Percentiles rank a stretch among this genome's conserved stretches.
Conservation (phyloP, 352 stramenopile genomes). For the Phytophthora niederhauseri region DNA sequence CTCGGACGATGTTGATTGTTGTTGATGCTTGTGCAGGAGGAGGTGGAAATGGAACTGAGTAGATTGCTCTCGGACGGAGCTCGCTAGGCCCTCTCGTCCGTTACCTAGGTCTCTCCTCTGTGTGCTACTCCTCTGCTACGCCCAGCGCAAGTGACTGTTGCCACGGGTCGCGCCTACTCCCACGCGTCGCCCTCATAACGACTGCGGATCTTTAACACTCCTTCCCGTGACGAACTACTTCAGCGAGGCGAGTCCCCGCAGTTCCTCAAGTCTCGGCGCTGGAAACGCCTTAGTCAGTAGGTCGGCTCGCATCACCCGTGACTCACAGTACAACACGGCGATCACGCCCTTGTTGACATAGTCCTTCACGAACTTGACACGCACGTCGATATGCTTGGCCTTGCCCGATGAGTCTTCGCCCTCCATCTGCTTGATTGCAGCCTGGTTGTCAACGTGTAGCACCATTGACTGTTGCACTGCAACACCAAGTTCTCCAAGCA, state of each 20-base stretch:
- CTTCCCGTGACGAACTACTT: neutral
- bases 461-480: neutral
- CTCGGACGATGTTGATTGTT: neutral
- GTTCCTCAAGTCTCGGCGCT: neutral
- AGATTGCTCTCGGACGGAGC: neutral
- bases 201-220: neutral
- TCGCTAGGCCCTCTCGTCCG: neutral
- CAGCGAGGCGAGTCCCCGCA: neutral
- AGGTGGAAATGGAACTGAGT: slow-evolving; percentile 1
- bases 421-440: neutral
- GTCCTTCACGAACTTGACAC: slow-evolving; percentile 1
- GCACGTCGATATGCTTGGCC: neutral
- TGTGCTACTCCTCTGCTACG: neutral
- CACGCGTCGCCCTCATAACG: neutral
- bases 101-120: neutral
- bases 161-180: neutral
- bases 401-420: neutral
- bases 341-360: neutral
- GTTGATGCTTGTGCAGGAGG: neutral
- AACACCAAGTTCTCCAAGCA: neutral
- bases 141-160: neutral
- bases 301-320: neutral
- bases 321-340: neutral
- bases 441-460: neutral
- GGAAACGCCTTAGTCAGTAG: neutral